Percentiles rank a stretch among this genome's conserved stretches.
phyloP scores from a whole-genome alignment of 2,329 filamentous ascomycete genomes.

The Botrytis sinoallii region DNA sequence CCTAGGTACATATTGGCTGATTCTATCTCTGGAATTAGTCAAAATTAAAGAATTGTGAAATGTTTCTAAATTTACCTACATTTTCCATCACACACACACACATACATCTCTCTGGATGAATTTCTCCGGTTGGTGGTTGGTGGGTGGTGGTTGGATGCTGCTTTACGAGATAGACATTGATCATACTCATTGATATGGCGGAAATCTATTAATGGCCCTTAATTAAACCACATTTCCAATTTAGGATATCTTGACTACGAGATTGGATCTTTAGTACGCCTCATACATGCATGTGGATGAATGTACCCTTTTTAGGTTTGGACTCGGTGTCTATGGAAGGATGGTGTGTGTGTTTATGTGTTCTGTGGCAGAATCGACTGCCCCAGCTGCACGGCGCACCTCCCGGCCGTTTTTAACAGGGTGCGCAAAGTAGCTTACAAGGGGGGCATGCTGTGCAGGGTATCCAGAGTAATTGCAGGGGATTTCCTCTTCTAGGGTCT shows the following conservation, averaged over 20 bases:
- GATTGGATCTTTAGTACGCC: conserved; percentile 19
- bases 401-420: conserved; percentile 21
- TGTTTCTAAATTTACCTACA: conserved; percentile 18
- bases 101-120: background rate
- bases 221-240: conserved; percentile 29
- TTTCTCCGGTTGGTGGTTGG: conserved; percentile 30
- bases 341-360: background rate
- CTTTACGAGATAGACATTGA: conserved; percentile 23
- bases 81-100: background rate
- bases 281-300: conserved; percentile 18
- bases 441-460: conserved; percentile 21
- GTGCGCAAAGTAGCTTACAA: conserved; percentile 16
- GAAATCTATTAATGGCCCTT: conserved; percentile 31
- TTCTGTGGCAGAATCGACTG: conserved; percentile 18
- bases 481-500: conserved; percentile 1
- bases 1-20: background rate
- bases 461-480: conserved; percentile 11
- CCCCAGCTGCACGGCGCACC: conserved; percentile 19
- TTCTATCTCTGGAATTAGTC: conserved; percentile 13
- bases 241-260: conserved; percentile 11
- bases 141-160: conserved; percentile 28
- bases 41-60: background rate
- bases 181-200: conserved; percentile 7
- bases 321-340: conserved; percentile 13
- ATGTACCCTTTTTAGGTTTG: conserved; percentile 16